These are phyloP conservation scores for Tricholoma terreum DNA, from an alignment of 768 basidiomycete genomes.

Conservation along the genomic window DNA sequence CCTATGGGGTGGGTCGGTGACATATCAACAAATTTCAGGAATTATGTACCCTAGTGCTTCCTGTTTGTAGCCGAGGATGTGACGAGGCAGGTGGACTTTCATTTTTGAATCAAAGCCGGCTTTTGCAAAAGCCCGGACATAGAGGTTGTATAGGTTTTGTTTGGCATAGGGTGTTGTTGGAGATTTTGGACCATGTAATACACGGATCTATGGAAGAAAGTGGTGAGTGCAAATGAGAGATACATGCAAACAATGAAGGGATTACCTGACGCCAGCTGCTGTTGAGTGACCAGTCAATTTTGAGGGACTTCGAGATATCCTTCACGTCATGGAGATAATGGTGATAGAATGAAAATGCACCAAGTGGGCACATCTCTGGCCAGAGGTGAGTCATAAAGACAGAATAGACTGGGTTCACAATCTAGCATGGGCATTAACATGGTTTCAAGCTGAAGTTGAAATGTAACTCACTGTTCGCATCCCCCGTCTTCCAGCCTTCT, in stretches of 20 bases:
- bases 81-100: slow-evolving; percentile 24
- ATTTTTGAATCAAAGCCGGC: slow-evolving; percentile 15
- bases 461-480: slow-evolving; percentile 24
- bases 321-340: slow-evolving; percentile 26
- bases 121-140: slow-evolving; percentile 15
- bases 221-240: neutral
- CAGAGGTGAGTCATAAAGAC: slow-evolving; percentile 25
- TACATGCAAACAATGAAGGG: neutral
- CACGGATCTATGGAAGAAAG: slow-evolving; percentile 10
- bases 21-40: no score
- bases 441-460: no score
- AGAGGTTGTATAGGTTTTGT: slow-evolving; percentile 22
- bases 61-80: slow-evolving; percentile 23
- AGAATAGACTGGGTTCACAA: slow-evolving; percentile 26
- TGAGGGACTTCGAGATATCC: slow-evolving; percentile 9
- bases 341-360: slow-evolving; percentile 24
- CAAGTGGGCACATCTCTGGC: slow-evolving; percentile 24
- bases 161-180: slow-evolving; percentile 19
- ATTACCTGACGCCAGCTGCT: slow-evolving; percentile 24
- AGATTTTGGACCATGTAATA: slow-evolving; percentile 17
- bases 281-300: slow-evolving; percentile 27
- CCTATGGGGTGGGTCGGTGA: no score
- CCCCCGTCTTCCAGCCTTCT: slow-evolving; percentile 20
- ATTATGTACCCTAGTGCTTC: slow-evolving; percentile 27
- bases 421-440: no score